Evolutionary conservation across 1,139 yeast genomes (phyloP), one percentile per base, ranked within the genome.

Genomic region (Debaryomyces sp.): DNA sequence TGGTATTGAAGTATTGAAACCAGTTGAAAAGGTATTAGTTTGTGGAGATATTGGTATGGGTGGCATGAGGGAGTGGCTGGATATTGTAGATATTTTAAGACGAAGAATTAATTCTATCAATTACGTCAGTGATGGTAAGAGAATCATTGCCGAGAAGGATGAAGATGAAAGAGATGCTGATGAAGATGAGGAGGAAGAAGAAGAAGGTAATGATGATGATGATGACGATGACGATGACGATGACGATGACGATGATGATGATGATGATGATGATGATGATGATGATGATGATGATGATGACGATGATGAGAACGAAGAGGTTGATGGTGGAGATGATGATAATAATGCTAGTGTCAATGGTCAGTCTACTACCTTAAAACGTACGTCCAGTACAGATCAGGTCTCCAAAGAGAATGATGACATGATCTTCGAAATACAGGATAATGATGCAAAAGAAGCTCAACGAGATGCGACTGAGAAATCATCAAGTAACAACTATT

Each of bases 41-140:
- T 90, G 96, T 73, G 99, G 99, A 44, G 99, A 94, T 67, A 89
- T 94, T 50, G 99, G 99, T 3, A 87, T 81, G 85, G 99, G 99
- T 23, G 99, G 98, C 8, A 94, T 94, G 99, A 78, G 96, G 61
- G 98, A 94, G 68, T 92, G 97, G 97, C 80, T 84, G 53, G 97
- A 91, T 55, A 81, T 92, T 47, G 97, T 91, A 9, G 97, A 90
- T 59, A 82, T 84, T 13, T 67, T 90, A 48, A 84, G 89, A 45
- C 78, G 82, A 50, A 76, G 75, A 54, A 79, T 73, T 55, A 71
- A 61, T 32, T 58, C 70, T 9, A 64, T 77, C 46, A 70, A 69
- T 51, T 66, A 65, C 2, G 75, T 69, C 1, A 74, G 67, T 1
- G 76, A 68, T 3, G 75, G 67, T 5, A 75, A 67, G 0, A 74